Evolutionary conservation across 257 asterid species (phyloP).

Genomic region (Mitragyna speciosa): DNA sequence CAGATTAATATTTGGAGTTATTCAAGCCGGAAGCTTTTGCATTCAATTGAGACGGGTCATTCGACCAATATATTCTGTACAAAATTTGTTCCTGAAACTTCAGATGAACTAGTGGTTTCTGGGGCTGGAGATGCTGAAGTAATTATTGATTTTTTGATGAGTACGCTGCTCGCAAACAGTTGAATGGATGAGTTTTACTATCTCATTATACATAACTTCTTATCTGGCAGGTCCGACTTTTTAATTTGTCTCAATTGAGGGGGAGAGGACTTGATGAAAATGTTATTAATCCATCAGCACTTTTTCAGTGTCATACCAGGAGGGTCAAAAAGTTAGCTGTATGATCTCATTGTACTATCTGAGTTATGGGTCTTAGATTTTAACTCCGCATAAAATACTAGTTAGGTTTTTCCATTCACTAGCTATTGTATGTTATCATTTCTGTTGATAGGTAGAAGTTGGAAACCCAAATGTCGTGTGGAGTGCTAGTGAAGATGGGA

Average conservation of each 20-base stretch:
- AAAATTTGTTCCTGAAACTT: slow-evolving; percentile 91
- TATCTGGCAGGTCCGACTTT: slow-evolving; percentile 81
- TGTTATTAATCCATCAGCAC: slow-evolving; percentile 58
- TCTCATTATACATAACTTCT: slow-evolving; percentile 3
- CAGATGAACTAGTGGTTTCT: slow-evolving; percentile 89
- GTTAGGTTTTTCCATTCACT: not conserved
- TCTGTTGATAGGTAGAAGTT: slow-evolving; percentile 67
- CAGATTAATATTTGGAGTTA: slow-evolving; percentile 96
- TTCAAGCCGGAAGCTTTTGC: slow-evolving; percentile 64
- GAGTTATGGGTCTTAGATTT: slow-evolving; percentile 12
- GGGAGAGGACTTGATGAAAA: slow-evolving; percentile 54
- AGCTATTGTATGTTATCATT: not conserved
- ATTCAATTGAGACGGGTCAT: slow-evolving; percentile 93
- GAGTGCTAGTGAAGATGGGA: slow-evolving; percentile 99
- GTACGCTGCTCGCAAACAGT: slow-evolving; percentile 7
- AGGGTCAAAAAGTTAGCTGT: slow-evolving; percentile 97
- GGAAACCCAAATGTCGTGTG: slow-evolving; percentile 97
- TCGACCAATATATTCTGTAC: slow-evolving; percentile 91
- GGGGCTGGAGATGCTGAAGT: slow-evolving; percentile 99
- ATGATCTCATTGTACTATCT: slow-evolving; percentile 36
- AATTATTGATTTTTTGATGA: slow-evolving; percentile 26
- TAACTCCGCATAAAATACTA: not conserved
- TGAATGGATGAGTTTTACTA: not conserved
- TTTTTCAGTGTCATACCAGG: slow-evolving; percentile 84
- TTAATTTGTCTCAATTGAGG: slow-evolving; percentile 65